Evolutionary conservation across 352 stramenopile genomes (phyloP).

Genomic region (Phytophthora cactorum): DNA sequence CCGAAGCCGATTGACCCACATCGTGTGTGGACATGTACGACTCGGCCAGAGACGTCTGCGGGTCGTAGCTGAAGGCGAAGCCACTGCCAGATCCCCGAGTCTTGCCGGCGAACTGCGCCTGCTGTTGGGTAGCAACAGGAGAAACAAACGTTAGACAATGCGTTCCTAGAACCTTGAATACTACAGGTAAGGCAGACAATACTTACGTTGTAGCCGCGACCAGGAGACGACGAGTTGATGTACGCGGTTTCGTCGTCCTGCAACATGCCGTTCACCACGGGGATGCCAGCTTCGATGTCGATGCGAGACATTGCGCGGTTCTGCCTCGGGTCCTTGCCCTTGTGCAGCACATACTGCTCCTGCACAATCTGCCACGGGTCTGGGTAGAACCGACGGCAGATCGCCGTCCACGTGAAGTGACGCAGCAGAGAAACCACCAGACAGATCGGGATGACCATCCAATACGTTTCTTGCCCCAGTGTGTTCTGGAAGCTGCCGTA

Average conservation of each 20-base stretch:
- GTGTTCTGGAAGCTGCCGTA: conserved; percentile 84
- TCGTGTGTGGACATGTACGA: conserved; percentile 82
- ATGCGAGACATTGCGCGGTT: conserved; percentile 37
- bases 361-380: conserved; percentile 85
- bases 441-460: conserved; percentile 72
- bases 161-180: background rate
- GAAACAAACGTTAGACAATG: conserved; percentile 13
- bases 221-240: conserved; percentile 48
- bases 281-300: conserved; percentile 64
- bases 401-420: conserved; percentile 74
- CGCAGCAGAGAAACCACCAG: conserved; percentile 62
- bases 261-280: conserved; percentile 45
- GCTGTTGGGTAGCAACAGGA: background rate
- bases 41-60: conserved; percentile 78
- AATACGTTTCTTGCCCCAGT: conserved; percentile 64
- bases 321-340: conserved; percentile 38
- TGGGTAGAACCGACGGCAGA: conserved; percentile 80
- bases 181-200: background rate
- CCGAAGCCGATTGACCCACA: conserved; percentile 56
- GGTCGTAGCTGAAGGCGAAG: conserved; percentile 87
- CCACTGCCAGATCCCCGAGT: conserved; percentile 74
- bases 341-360: conserved; percentile 66
- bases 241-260: conserved; percentile 47
- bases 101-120: conserved; percentile 35
- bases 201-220: conserved; percentile 36